These are phyloP conservation scores for Coniochaeta hoffmannii DNA, from an alignment of 2,329 filamentous ascomycete genomes.

Conservation along the genomic window DNA sequence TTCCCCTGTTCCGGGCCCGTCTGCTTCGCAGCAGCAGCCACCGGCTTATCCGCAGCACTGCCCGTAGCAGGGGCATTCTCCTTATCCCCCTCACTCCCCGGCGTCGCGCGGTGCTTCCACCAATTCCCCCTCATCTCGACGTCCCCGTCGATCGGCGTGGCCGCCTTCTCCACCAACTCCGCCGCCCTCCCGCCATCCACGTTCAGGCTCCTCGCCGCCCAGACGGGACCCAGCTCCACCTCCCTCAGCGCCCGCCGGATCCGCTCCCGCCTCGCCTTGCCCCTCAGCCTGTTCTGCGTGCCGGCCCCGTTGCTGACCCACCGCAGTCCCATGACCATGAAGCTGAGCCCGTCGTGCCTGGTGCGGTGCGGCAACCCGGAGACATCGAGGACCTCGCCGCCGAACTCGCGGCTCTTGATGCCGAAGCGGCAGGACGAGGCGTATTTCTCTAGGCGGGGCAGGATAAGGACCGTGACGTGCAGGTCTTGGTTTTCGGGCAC, in stretches of 20 bases:
- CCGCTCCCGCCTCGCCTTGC: constrained; percentile 47
- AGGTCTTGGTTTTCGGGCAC: constrained; percentile 67
- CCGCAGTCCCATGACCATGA: constrained; percentile 71
- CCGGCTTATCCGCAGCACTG: background rate
- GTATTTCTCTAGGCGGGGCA: constrained; percentile 75
- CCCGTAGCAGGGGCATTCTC: constrained; percentile 30
- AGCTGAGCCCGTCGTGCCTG: constrained; percentile 79
- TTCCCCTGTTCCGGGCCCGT: background rate
- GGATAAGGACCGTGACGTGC: constrained; percentile 77
- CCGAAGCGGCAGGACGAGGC: constrained; percentile 68
- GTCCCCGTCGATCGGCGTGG: background rate
- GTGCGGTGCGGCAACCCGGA: constrained; percentile 24
- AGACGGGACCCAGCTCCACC: constrained; percentile 31
- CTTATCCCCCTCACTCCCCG: constrained; percentile 34
- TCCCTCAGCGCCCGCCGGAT: constrained; percentile 50
- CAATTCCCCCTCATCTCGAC: constrained; percentile 11
- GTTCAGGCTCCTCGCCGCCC: constrained; percentile 21
- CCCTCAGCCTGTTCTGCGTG: constrained; percentile 47
- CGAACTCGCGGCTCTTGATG: constrained; percentile 75
- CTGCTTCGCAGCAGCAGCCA: background rate
- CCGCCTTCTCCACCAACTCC: background rate
- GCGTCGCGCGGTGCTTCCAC: constrained; percentile 20
- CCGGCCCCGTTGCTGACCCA: constrained; percentile 75
- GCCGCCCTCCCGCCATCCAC: background rate
- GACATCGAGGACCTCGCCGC: constrained; percentile 40